These are phyloP conservation scores for Suillus brevipes DNA, from an alignment of 768 basidiomycete genomes.

Conservation along the genomic window DNA sequence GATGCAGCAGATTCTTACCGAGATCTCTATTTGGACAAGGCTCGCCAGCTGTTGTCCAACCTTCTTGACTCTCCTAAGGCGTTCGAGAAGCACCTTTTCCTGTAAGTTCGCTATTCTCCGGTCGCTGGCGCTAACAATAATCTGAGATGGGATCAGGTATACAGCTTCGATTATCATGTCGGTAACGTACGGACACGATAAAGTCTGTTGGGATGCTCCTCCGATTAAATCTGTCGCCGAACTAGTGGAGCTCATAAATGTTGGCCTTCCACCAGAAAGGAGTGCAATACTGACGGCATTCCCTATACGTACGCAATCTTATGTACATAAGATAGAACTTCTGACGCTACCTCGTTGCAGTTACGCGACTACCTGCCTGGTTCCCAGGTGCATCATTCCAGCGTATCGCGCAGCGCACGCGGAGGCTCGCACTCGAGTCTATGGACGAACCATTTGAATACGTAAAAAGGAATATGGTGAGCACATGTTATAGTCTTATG, in stretches of 20 bases:
- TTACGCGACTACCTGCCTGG: constrained; percentile 29
- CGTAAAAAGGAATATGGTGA: constrained; percentile 26
- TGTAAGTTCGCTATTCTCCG: constrained; percentile 14
- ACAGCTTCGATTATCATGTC: constrained; percentile 34
- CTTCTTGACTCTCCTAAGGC: constrained; percentile 24
- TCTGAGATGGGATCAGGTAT: constrained; percentile 20
- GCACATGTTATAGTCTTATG: constrained; percentile 1
- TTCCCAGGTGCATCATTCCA: constrained; percentile 33
- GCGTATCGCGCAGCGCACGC: constrained; percentile 18
- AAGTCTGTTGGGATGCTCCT: constrained; percentile 25
- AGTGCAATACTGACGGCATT: constrained; percentile 29
- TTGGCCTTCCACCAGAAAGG: constrained; percentile 26
- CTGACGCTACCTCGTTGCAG: constrained; percentile 15
- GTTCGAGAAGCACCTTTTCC: constrained; percentile 26
- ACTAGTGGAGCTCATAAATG: constrained; percentile 23
- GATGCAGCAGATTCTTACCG: constrained; percentile 23
- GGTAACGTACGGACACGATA: constrained; percentile 31
- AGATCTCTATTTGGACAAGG: constrained; percentile 24
- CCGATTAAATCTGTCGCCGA: constrained; percentile 24
- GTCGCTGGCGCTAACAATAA: not conserved
- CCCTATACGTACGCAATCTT: constrained; percentile 26
- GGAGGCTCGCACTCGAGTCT: constrained; percentile 23
- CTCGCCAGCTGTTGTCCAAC: constrained; percentile 17
- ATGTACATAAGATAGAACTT: not conserved
- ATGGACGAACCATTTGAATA: constrained; percentile 32